Evolutionary conservation across 2,329 filamentous ascomycete species (phyloP).

Genomic region (Tolypocladium ovalisporum): DNA sequence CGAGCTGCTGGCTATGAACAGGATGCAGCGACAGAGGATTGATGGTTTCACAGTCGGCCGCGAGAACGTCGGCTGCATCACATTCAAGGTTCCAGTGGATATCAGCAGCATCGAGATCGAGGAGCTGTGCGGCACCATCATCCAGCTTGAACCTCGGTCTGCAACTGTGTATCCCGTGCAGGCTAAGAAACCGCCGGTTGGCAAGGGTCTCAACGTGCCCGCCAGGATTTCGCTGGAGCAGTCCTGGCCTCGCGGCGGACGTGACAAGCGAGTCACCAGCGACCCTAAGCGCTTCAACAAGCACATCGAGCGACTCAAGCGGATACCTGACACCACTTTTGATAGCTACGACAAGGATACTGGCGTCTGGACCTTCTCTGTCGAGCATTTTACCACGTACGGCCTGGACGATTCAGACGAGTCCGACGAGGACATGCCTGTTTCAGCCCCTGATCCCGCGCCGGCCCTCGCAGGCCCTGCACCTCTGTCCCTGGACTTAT

Average conservation of each 20-base stretch:
- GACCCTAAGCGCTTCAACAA: constrained; percentile 60
- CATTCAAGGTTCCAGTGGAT: constrained; percentile 74
- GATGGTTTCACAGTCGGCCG: constrained; percentile 72
- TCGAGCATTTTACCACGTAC: constrained; percentile 97
- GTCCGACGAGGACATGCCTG: constrained; percentile 37
- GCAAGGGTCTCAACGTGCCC: constrained; percentile 85
- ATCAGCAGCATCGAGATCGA: constrained; percentile 70
- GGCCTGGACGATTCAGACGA: constrained; percentile 73
- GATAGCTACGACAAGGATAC: constrained; percentile 67
- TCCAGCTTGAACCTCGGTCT: constrained; percentile 64
- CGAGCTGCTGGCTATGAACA: constrained; percentile 69
- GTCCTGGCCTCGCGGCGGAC: constrained; percentile 69
- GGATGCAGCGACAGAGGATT: constrained; percentile 66
- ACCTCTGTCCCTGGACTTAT: constrained; percentile 10
- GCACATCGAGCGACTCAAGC: constrained; percentile 72
- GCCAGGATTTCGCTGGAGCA: constrained; percentile 82
- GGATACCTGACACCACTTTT: constrained; percentile 71
- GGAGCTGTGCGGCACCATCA: constrained; percentile 65
- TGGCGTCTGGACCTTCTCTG: constrained; percentile 82
- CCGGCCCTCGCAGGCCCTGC: constrained; percentile 5
- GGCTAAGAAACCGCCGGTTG: constrained; percentile 68
- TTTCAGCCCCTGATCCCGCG: constrained; percentile 13
- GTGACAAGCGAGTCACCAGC: constrained; percentile 40
- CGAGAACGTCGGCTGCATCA: constrained; percentile 67
- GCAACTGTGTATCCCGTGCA: constrained; percentile 79